Conservation (phyloP, 768 basidiomycete species). For the Tulasnella sp. region DNA sequence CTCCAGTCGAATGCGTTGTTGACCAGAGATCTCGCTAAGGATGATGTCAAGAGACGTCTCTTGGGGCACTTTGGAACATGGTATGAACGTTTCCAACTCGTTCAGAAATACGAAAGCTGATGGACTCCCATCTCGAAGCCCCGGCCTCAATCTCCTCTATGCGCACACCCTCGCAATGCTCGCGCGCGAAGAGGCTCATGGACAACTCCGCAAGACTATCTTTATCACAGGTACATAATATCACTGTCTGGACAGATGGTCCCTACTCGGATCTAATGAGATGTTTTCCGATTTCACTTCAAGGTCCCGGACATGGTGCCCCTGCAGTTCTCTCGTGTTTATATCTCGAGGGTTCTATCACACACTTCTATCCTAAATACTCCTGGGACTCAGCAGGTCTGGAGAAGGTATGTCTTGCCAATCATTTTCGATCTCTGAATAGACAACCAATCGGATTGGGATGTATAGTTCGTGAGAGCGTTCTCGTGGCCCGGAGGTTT, state of each 20-base stretch:
- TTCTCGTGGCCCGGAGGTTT: constrained; percentile 82
- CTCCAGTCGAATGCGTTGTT: constrained; percentile 62
- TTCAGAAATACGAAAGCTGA: neutral
- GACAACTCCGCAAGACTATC: constrained; percentile 45
- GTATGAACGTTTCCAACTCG: neutral
- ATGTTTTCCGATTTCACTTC: neutral
- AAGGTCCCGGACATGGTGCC: constrained; percentile 61
- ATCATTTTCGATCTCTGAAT: constrained; percentile 30
- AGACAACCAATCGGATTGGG: constrained; percentile 24
- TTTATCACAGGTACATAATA: constrained; percentile 72
- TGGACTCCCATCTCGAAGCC: constrained; percentile 43
- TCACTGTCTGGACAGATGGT: no score
- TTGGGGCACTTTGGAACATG: constrained; percentile 74
- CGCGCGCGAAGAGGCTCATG: constrained; percentile 35
- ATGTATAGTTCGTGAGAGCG: constrained; percentile 50
- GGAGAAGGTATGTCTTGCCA: constrained; percentile 19
- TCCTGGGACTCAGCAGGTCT: constrained; percentile 39
- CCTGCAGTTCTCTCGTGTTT: constrained; percentile 78
- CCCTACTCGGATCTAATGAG: no score
- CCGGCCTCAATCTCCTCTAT: constrained; percentile 58
- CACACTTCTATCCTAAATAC: constrained; percentile 35
- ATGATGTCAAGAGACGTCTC: constrained; percentile 71
- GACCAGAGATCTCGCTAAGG: constrained; percentile 44
- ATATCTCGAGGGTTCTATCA: constrained; percentile 56
- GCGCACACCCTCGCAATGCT: constrained; percentile 52